These are phyloP conservation scores for Xylaria multiplex DNA, from an alignment of 2,329 filamentous ascomycete genomes.

Conservation along the genomic window DNA sequence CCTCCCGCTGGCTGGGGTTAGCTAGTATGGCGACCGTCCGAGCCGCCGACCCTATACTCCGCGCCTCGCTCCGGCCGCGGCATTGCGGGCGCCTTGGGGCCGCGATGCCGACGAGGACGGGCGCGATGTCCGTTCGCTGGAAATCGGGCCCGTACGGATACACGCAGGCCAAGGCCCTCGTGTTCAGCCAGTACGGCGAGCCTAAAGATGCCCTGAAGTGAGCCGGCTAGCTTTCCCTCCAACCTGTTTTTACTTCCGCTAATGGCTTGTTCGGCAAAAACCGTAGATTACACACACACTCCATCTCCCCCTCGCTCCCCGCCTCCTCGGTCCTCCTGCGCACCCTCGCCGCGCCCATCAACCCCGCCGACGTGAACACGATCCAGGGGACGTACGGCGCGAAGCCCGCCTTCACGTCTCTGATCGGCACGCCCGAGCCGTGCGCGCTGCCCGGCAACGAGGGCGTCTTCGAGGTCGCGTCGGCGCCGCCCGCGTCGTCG, in stretches of 20 bases:
- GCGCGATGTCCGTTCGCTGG: slow-evolving; percentile 51
- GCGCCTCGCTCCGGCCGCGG: slow-evolving; percentile 26
- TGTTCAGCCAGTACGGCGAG: slow-evolving; percentile 79
- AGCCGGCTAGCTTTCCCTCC: slow-evolving; percentile 32
- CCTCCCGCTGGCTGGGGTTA: slow-evolving; percentile 1
- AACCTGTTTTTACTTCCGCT: no score
- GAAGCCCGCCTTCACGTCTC: slow-evolving; percentile 79
- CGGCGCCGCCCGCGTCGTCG: slow-evolving; percentile 63
- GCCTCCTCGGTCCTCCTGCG: slow-evolving; percentile 76
- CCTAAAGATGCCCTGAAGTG: slow-evolving; percentile 75
- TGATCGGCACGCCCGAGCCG: slow-evolving; percentile 79
- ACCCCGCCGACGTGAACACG: slow-evolving; percentile 97
- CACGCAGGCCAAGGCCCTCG: slow-evolving; percentile 84
- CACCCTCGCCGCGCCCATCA: slow-evolving; percentile 90
- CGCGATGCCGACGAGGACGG: slow-evolving; percentile 12
- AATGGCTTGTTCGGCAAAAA: no score
- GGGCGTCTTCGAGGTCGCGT: slow-evolving; percentile 89
- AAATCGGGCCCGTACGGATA: slow-evolving; percentile 79
- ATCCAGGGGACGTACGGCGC: slow-evolving; percentile 96
- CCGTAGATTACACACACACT: slow-evolving; percentile 74
- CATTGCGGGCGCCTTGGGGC: slow-evolving; percentile 7
- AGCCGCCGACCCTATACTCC: slow-evolving; percentile 29
- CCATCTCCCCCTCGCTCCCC: slow-evolving; percentile 79
- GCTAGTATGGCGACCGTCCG: slow-evolving; percentile 32
- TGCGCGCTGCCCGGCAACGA: slow-evolving; percentile 89